Evolutionary conservation across 75 land plant species (phyloP).

Genomic region (Selaginella moellendorffii): DNA sequence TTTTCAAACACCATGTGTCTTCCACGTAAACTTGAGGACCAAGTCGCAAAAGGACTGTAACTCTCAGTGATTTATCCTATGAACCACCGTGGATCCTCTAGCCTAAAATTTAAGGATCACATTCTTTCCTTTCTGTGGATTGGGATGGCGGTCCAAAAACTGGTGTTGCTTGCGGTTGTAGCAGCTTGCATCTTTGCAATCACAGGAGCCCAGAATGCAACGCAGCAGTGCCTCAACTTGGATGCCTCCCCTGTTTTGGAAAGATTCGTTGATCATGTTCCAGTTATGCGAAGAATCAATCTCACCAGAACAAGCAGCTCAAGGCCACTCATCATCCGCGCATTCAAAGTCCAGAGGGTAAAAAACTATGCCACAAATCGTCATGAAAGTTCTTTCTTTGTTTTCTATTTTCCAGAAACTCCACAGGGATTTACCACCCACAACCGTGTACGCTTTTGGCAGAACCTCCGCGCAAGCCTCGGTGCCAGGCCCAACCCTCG

Average conservation of each 20-base stretch:
- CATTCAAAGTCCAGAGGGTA: neutral
- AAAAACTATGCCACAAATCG: neutral
- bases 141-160: too few species aligned
- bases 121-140: too few species aligned
- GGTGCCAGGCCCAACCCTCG: neutral
- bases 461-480: neutral
- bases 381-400: neutral
- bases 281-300: neutral
- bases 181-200: too few species aligned
- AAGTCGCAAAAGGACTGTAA: too few species aligned
- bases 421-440: slow-evolving; percentile 21
- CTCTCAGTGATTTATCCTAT: too few species aligned
- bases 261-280: slow-evolving; percentile 12
- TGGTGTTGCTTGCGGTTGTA: too few species aligned
- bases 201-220: too few species aligned
- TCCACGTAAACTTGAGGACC: too few species aligned
- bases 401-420: slow-evolving; percentile 10
- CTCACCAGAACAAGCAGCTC: neutral
- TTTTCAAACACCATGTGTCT: too few species aligned
- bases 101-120: too few species aligned
- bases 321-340: neutral
- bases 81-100: too few species aligned
- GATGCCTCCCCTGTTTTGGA: slow-evolving; percentile 14
- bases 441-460: slow-evolving; percentile 18
- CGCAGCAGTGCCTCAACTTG: too few species aligned